Evolutionary conservation across 2,329 filamentous ascomycete genomes (phyloP).

Genomic region (Arthrobotrys megalospora): DNA sequence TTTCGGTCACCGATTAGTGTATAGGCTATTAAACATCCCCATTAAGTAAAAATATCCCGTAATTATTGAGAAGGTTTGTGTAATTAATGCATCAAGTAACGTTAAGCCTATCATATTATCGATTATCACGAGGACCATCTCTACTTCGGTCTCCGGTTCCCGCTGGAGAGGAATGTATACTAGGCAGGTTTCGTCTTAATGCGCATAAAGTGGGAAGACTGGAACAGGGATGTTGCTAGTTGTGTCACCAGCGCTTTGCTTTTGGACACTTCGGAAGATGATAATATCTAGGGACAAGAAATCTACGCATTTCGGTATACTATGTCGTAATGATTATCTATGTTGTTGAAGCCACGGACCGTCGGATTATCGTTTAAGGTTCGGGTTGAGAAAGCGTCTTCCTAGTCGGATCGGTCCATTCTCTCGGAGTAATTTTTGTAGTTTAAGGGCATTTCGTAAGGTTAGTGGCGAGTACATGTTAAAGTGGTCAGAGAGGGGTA

Average conservation of each 20-base stretch:
- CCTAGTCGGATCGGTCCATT: constrained; percentile 19
- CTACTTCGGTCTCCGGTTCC: constrained; percentile 15
- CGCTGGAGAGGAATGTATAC: constrained; percentile 3
- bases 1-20: constrained; percentile 2
- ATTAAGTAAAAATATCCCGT: constrained; percentile 16
- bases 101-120: constrained; percentile 17
- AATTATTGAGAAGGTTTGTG: neutral
- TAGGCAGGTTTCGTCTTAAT: neutral
- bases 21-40: neutral
- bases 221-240: constrained; percentile 23
- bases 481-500: constrained; percentile 9
- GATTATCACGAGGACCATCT: neutral
- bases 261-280: neutral
- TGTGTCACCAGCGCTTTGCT: constrained; percentile 2
- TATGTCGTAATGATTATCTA: neutral
- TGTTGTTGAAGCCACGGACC: constrained; percentile 33
- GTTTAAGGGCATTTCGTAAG: neutral
- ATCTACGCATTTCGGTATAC: neutral
- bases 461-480: neutral
- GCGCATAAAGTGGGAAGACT: neutral
- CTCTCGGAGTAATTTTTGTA: neutral
- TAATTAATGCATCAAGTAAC: constrained; percentile 2
- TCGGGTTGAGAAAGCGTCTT: constrained; percentile 6
- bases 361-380: constrained; percentile 36
- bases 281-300: neutral